phyloP scores from a whole-genome alignment of 1,284 basidiomycete genomes.

The Austropuccinia psidii region DNA sequence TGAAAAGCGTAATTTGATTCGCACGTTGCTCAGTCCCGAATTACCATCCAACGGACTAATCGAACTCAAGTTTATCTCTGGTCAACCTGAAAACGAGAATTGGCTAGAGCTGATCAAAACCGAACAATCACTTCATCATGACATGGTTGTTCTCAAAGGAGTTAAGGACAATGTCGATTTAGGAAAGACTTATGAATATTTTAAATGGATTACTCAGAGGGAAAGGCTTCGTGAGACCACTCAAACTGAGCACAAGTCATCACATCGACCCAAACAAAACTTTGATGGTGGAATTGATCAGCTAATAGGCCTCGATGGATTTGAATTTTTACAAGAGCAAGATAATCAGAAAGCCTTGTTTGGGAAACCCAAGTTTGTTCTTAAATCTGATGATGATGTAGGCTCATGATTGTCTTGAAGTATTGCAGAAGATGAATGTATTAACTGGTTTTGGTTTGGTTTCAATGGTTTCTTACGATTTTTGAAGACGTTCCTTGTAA shows the following conservation, averaged over 20 bases:
- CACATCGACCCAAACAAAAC: neutral
- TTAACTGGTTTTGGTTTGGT: neutral
- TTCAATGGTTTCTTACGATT: neutral
- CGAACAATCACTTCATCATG: constrained; percentile 5
- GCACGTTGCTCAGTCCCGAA: constrained; percentile 9
- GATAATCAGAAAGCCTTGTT: neutral
- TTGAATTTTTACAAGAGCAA: neutral
- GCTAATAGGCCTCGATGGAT: neutral
- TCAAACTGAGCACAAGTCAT: too few species aligned
- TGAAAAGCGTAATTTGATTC: constrained; percentile 2
- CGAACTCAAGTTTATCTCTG: constrained; percentile 29
- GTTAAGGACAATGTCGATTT: constrained; percentile 17
- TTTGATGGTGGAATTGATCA: neutral
- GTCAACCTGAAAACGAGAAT: constrained; percentile 8
- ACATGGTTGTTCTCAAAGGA: constrained; percentile 4
- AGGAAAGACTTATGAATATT: constrained; percentile 12
- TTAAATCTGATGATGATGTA: constrained; percentile 33
- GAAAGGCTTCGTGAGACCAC: neutral
- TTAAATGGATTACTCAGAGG: constrained; percentile 1
- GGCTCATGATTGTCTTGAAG: neutral
- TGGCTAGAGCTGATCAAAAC: constrained; percentile 14
- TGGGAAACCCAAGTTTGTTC: constrained; percentile 11
- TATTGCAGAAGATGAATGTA: neutral
- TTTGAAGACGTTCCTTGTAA: constrained; percentile 24
- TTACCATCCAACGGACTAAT: constrained; percentile 3